Evolutionary conservation across 768 basidiomycete species (phyloP).

Genomic region (Infundibulicybe gibba): DNA sequence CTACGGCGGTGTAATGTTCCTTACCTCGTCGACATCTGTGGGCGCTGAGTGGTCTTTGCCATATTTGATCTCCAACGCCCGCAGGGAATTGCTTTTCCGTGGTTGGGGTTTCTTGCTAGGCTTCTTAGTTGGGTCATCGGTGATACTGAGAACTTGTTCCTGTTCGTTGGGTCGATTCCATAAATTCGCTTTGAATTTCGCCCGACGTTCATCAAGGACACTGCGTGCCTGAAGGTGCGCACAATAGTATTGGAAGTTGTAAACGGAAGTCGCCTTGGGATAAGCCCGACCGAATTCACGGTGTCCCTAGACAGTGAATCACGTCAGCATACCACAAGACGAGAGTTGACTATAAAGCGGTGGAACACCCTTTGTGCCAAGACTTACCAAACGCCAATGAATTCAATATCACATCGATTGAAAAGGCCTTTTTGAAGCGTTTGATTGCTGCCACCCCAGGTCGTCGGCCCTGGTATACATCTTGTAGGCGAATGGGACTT

Average conservation of each 20-base stretch:
- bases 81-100: slow-evolving; percentile 19
- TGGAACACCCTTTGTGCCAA: not conserved
- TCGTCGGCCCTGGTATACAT: slow-evolving; percentile 55
- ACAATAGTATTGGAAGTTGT: slow-evolving; percentile 53
- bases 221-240: slow-evolving; percentile 58
- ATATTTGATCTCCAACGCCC: slow-evolving; percentile 27
- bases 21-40: slow-evolving; percentile 59
- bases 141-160: slow-evolving; percentile 23
- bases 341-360: not conserved
- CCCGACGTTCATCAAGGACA: slow-evolving; percentile 63
- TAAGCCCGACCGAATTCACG: slow-evolving; percentile 58
- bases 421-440: slow-evolving; percentile 57
- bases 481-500: slow-evolving; percentile 61
- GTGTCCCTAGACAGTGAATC: slow-evolving; percentile 49
- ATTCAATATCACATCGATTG: slow-evolving; percentile 52
- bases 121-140: slow-evolving; percentile 1
- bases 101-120: slow-evolving; percentile 1
- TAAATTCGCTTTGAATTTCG: slow-evolving; percentile 55
- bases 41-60: slow-evolving; percentile 13
- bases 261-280: slow-evolving; percentile 54
- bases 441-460: slow-evolving; percentile 42
- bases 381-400: slow-evolving; percentile 53
- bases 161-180: slow-evolving; percentile 36
- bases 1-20: slow-evolving; percentile 48
- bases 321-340: too few relatives aligned